phyloP scores from a whole-genome alignment of 2,329 filamentous ascomycete genomes.

The Drechslerella coelobrocha region DNA sequence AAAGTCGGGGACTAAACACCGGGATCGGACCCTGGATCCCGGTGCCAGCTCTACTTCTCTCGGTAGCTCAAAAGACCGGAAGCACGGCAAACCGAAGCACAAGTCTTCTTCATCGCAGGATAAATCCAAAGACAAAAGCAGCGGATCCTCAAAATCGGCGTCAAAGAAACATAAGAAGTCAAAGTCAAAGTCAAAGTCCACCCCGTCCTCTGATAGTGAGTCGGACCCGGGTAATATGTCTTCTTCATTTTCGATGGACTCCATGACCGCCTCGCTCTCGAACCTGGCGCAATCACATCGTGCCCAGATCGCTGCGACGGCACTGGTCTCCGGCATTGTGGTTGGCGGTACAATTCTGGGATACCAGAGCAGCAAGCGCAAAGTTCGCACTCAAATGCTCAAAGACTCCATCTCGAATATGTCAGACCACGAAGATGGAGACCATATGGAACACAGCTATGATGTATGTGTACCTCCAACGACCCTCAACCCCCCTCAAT shows the following conservation, averaged over 20 bases:
- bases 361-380: conserved; percentile 67
- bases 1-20: conserved; percentile 33
- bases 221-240: conserved; percentile 12
- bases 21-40: conserved; percentile 27
- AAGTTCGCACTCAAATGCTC: conserved; percentile 65
- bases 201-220: conserved; percentile 1
- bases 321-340: conserved; percentile 69
- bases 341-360: conserved; percentile 69
- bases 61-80: conserved; percentile 19
- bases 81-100: conserved; percentile 35
- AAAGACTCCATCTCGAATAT: conserved; percentile 67
- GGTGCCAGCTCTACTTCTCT: conserved; percentile 24
- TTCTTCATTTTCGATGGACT: not conserved
- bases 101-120: conserved; percentile 18
- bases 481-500: not conserved
- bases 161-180: conserved; percentile 15
- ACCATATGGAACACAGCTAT: conserved; percentile 32
- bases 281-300: conserved; percentile 59
- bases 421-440: conserved; percentile 46
- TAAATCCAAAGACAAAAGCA: conserved; percentile 14
- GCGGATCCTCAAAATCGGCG: conserved; percentile 7
- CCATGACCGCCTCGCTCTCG: conserved; percentile 31
- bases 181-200: conserved; percentile 24
- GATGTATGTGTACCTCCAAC: conserved; percentile 47
- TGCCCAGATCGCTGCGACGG: conserved; percentile 73